Base-by-base conservation (phyloP, 2,329 filamentous ascomycete genomes). In the Tolypocladium inflatum region DNA sequence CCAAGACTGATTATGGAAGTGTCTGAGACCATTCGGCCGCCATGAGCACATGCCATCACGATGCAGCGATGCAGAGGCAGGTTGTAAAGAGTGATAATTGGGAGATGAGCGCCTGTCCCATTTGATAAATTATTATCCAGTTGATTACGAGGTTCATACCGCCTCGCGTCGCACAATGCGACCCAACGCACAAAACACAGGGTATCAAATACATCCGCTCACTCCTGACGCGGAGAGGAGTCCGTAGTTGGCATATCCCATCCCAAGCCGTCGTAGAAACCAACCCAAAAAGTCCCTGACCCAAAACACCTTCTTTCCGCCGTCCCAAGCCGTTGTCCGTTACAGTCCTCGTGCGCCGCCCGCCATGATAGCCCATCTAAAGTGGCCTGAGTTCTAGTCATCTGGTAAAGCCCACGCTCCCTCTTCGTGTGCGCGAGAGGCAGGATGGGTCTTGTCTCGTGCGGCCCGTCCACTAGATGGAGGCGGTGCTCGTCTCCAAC, bases 401-500 rank as follows among this genome's bases (percentile, higher is more conserved):
- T 48, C 48, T 17, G 26, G 30, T 54, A 26, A 56, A 38, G 39
- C 51, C 45, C 38, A 15, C n/a, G 42, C 51, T 52, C n/a, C 42
- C 52, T 54, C 13, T 35, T 57, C 45, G 35, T 54, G 41, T 54
- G 17, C 54, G 54, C 19, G 39, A 35, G 41, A 52, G 41, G n/a
- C 33, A n/a, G 33, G 1, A 39, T 33, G 39, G 8, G 8, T 33
- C 2, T 37, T 33, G 54, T 43, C 9, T 23, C 26, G 15, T 21
- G 10, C 10, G n/a, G 15, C 39, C 6, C 7, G 56, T 42, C 13
- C 54, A 66, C 19, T 50, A 59, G 35, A 60, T 55, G 35, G 63
- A 52, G 56, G 60, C 55, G 42, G 62, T 62, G 59, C 60, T 67
- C 55, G 63, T 67, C 55, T 72, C 68, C 60, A 72, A 71, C 64